These are phyloP conservation scores for Aspergillus taichungensis DNA, from an alignment of 495 filamentous ascomycete genomes.

Conservation along the genomic window DNA sequence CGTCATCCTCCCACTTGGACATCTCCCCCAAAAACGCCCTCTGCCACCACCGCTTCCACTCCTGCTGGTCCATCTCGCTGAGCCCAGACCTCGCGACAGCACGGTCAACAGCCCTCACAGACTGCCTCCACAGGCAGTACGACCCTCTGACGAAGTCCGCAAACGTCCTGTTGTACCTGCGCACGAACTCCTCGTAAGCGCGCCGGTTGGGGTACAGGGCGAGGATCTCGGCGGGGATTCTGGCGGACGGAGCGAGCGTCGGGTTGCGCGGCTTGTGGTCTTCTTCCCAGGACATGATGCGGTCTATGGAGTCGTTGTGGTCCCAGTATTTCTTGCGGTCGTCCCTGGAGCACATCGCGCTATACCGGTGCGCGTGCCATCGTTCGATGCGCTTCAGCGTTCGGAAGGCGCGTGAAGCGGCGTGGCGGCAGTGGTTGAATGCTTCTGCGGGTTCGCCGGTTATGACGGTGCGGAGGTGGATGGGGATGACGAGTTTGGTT, in stretches of 20 bases:
- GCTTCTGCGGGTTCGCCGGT: neutral
- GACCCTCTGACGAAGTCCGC: constrained; percentile 3
- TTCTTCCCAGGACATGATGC: constrained; percentile 14
- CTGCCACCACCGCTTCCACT: constrained; percentile 19
- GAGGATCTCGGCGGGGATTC: constrained; percentile 7
- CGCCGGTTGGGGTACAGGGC: constrained; percentile 8
- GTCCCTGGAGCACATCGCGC: constrained; percentile 11
- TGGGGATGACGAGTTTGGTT: no score
- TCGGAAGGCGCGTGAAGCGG: constrained; percentile 2
- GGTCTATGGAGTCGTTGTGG: constrained; percentile 13
- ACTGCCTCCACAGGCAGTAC: constrained; percentile 5
- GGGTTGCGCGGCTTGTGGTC: constrained; percentile 5
- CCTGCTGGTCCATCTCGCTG: constrained; percentile 2
- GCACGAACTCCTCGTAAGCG: constrained; percentile 10
- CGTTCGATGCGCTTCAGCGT: constrained; percentile 7
- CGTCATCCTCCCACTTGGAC: constrained; percentile 16
- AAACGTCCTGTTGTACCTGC: neutral
- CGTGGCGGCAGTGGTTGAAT: neutral
- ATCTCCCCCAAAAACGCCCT: constrained; percentile 12
- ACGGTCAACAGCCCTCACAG: constrained; percentile 3
- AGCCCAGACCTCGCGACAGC: neutral
- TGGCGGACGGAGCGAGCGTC: constrained; percentile 8
- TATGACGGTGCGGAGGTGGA: neutral
- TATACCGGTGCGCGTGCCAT: constrained; percentile 8
- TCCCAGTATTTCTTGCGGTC: neutral